phyloP scores from a whole-genome alignment of 176 grass and related monocot species.

The Raddia guianensis region DNA sequence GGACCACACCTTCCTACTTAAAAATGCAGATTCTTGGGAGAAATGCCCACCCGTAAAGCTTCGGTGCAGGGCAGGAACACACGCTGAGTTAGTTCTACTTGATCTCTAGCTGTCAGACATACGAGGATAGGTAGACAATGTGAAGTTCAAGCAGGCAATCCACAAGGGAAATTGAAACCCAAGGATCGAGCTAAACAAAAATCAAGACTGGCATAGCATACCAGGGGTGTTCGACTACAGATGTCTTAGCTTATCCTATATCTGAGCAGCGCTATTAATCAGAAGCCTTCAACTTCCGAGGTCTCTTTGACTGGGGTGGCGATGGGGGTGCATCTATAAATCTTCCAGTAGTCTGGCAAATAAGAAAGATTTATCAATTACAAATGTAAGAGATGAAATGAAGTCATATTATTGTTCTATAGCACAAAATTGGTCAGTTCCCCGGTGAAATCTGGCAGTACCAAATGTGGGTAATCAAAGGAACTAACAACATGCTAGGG shows the following conservation, averaged over 20 bases:
- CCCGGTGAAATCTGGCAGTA: not conserved
- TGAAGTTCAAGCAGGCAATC: not conserved
- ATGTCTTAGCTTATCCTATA: not conserved
- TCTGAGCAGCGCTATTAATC: conserved; percentile 52
- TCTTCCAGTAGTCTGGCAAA: conserved; percentile 69
- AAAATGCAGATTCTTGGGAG: not conserved
- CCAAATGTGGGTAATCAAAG: conserved; percentile 20
- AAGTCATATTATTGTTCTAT: conserved; percentile 21
- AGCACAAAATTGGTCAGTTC: not conserved
- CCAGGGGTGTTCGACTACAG: not conserved
- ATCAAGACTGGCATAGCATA: conserved; percentile 18
- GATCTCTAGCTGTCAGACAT: conserved; percentile 13
- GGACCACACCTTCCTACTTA: not conserved
- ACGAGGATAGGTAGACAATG: not conserved
- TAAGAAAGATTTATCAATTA: conserved; percentile 25
- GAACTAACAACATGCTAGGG: not conserved
- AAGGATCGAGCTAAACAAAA: not conserved
- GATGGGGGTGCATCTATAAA: conserved; percentile 78
- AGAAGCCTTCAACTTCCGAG: conserved; percentile 84
- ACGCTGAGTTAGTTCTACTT: conserved; percentile 1
- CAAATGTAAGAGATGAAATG: not conserved
- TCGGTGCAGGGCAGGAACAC: not conserved
- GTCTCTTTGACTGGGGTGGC: conserved; percentile 82
- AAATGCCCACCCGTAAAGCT: not conserved
- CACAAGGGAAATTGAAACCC: not conserved